Conservation (phyloP, 179 eudicot species). For the Sideroxylon spinosum region DNA sequence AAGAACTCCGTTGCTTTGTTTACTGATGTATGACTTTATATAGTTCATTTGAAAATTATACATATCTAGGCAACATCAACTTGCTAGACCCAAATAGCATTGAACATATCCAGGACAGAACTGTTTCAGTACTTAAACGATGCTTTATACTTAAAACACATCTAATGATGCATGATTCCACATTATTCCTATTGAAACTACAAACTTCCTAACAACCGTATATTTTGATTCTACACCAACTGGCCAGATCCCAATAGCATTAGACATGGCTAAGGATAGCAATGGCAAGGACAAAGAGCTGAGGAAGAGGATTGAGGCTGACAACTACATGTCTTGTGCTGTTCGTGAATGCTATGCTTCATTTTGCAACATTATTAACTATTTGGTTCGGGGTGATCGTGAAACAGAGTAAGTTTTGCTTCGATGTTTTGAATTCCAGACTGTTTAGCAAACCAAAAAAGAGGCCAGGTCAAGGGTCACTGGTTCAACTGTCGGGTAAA, state of each 20-base stretch:
- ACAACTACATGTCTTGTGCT: constrained; percentile 77
- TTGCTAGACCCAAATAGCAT: no score
- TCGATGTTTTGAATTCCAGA: no score
- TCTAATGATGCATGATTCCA: not conserved
- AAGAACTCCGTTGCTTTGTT: not conserved
- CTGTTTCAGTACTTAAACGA: not conserved
- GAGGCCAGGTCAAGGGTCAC: no score
- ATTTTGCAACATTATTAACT: constrained; percentile 65
- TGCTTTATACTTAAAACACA: not conserved
- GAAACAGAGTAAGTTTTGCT: constrained; percentile 59
- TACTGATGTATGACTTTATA: no score
- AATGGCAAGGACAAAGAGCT: constrained; percentile 84
- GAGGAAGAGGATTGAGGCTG: constrained; percentile 69
- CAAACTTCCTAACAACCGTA: not conserved
- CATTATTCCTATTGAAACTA: no score
- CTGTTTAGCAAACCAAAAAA: no score
- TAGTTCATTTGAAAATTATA: no score
- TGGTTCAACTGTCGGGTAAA: no score
- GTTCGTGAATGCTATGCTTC: constrained; percentile 90
- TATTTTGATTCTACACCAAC: constrained; percentile 4
- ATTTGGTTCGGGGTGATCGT: constrained; percentile 60
- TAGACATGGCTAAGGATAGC: constrained; percentile 99
- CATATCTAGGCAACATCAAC: no score
- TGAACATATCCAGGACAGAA: no score
- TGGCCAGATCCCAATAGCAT: constrained; percentile 79